Evolutionary conservation across 1,284 basidiomycete genomes (phyloP), one percentile per base, ranked within the genome.

Genomic region (Austropuccinia psidii): DNA sequence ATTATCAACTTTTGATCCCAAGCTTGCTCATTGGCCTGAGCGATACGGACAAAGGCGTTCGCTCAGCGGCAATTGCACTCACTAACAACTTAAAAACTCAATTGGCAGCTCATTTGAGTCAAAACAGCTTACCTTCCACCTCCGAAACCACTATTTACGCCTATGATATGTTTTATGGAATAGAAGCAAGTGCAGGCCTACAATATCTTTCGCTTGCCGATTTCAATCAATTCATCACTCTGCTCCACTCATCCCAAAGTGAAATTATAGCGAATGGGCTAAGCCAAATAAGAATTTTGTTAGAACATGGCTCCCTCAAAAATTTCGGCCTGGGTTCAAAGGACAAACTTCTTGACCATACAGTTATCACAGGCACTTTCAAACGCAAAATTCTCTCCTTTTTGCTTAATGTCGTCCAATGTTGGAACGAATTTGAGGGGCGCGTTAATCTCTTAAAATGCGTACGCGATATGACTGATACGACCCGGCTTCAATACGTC

Each of bases 101-200:
- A 50, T 33, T 61, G 8, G 58, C 45, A 13, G 31, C 35, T 37
- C 43, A 60, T 57, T 57, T 67, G 27, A n/a, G 27, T 0, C 24
- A 52, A 37, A 55, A 41, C 27, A 64, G 58, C 39, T 21, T 31
- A 27, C 41, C 49, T 1, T 19, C 52, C 19, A 9, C 49, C 27
- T 45, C 49, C 17, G 70, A 73, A 41, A 61, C 35, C 31, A 50
- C 31, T 31, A 73, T 73, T 61, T 73, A 73, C 50, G 70, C 49
- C 24, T 73, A 73, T 45, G 70, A 73, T 50, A 35, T 58, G 31
- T 73, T 73, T 31, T 73, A 73, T 52, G 70, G 70, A 24, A 31
- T 33, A 45, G 27, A 29, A 35, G 33, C 70, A 21, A 73, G 70
- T 39, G 24, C 47, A 4, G 70, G 55, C 24, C 60, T 73, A 7